Conservation (phyloP, 2,329 filamentous ascomycete species). For the Diaporthe caulivora region DNA sequence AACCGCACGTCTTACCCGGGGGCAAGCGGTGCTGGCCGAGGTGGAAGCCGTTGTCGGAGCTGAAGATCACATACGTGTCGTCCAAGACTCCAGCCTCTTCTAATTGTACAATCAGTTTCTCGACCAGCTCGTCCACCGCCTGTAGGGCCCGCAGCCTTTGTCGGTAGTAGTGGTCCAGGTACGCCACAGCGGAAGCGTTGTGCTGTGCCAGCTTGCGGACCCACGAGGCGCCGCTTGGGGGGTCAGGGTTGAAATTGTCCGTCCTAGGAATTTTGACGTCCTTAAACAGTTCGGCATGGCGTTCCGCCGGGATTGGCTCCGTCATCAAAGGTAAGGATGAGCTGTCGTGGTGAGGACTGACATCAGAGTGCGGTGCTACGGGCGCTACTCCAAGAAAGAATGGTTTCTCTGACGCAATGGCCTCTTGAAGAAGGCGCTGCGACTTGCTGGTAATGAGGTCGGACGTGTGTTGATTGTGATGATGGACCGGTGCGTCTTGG, state of each 20-base stretch:
- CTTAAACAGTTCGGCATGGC: constrained; percentile 72
- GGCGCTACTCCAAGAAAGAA: constrained; percentile 73
- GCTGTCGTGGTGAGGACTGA: constrained; percentile 64
- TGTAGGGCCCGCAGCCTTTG: constrained; percentile 65
- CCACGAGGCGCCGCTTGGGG: constrained; percentile 59
- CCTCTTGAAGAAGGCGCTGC: constrained; percentile 66
- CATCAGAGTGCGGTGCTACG: constrained; percentile 67
- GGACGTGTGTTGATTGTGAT: constrained; percentile 66
- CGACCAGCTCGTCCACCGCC: constrained; percentile 67
- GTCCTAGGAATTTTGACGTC: constrained; percentile 72
- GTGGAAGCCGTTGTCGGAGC: constrained; percentile 70
- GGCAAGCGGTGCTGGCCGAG: constrained; percentile 69
- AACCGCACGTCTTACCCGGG: constrained; percentile 69
- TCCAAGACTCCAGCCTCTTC: constrained; percentile 69
- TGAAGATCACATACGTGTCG: constrained; percentile 70
- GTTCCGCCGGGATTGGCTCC: constrained; percentile 67
- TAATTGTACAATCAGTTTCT: constrained; percentile 58
- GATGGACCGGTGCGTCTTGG: constrained; percentile 63
- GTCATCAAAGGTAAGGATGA: constrained; percentile 46
- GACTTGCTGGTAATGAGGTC: constrained; percentile 67
- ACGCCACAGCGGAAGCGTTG: constrained; percentile 52
- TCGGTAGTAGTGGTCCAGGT: constrained; percentile 65
- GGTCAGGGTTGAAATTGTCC: constrained; percentile 74
- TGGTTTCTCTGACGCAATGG: constrained; percentile 59
- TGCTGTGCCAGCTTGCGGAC: constrained; percentile 54